Evolutionary conservation across 2,329 filamentous ascomycete genomes (phyloP).

Genomic region (Phyllosticta paracitricarpa): DNA sequence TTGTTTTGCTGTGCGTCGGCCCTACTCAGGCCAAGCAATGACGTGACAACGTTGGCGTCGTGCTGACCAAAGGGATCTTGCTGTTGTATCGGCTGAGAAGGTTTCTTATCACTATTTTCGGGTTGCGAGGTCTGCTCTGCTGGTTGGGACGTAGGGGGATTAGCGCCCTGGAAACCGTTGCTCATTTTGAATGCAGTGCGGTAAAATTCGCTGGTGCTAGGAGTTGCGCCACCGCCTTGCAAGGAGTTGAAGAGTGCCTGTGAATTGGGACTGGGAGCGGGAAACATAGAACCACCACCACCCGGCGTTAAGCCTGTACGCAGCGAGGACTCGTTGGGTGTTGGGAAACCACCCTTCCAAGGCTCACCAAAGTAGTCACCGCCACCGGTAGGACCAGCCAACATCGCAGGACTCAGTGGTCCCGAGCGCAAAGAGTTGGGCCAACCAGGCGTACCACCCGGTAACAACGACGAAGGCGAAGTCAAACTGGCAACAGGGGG

Average conservation of each 20-base stretch:
- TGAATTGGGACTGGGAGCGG: constrained; percentile 77
- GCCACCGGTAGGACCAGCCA: constrained; percentile 62
- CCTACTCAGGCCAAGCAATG: constrained; percentile 8
- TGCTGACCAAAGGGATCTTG: constrained; percentile 71
- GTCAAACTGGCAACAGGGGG: constrained; percentile 86
- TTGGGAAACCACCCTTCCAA: constrained; percentile 78
- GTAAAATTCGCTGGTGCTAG: constrained; percentile 87
- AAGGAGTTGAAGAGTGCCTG: constrained; percentile 72
- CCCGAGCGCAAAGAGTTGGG: constrained; percentile 74
- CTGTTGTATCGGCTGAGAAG: constrained; percentile 31
- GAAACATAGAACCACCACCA: constrained; percentile 95
- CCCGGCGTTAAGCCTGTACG: constrained; percentile 87
- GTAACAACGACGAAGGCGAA: constrained; percentile 65
- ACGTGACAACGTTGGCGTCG: constrained; percentile 52
- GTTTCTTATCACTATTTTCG: constrained; percentile 44
- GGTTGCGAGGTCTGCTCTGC: constrained; percentile 30
- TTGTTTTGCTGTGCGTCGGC: constrained; percentile 9
- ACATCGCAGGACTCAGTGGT: constrained; percentile 93
- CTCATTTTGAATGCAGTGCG: constrained; percentile 67
- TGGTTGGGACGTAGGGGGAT: constrained; percentile 34
- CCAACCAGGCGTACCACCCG: constrained; percentile 71
- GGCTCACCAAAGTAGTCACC: constrained; percentile 84
- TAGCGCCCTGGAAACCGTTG: constrained; percentile 31
- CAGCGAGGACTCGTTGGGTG: constrained; percentile 91
- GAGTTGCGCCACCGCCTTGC: constrained; percentile 73